These are phyloP conservation scores for Martiniozyma abietophila DNA, from an alignment of 805 yeast genomes.

Conservation along the genomic window DNA sequence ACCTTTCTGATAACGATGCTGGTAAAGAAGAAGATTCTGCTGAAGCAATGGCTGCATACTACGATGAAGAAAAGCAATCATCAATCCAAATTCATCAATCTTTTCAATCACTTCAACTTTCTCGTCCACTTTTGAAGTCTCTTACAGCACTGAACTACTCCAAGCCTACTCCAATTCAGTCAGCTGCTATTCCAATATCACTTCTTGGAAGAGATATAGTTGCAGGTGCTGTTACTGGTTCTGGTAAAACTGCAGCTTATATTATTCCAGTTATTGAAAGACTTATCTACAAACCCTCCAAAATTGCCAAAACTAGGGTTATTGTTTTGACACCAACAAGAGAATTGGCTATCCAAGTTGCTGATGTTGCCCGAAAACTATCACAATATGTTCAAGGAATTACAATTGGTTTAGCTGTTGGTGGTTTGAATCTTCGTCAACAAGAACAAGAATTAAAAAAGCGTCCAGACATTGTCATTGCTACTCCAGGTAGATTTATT, in stretches of 20 bases:
- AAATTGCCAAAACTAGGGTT: constrained; percentile 82
- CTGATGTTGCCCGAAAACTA: constrained; percentile 83
- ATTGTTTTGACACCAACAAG: constrained; percentile 92
- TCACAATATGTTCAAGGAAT: constrained; percentile 68
- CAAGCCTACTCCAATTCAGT: constrained; percentile 91
- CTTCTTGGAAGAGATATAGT: constrained; percentile 91
- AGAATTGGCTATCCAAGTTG: constrained; percentile 94
- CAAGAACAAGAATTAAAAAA: constrained; percentile 91
- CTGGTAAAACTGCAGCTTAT: constrained; percentile 98
- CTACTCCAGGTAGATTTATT: constrained; percentile 97
- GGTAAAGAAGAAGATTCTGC: constrained; percentile 51
- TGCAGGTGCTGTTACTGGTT: constrained; percentile 99
- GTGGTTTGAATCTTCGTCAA: constrained; percentile 91
- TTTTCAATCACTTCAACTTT: constrained; percentile 70
- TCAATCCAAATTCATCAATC: constrained; percentile 42
- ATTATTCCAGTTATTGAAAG: constrained; percentile 94
- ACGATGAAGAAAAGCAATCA: constrained; percentile 44
- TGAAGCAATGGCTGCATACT: constrained; percentile 76
- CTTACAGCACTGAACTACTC: constrained; percentile 70
- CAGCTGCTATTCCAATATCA: constrained; percentile 89
- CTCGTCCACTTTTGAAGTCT: constrained; percentile 87
- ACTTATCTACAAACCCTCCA: constrained; percentile 77
- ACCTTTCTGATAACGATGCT: constrained; percentile 27
- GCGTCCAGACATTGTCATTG: constrained; percentile 93
- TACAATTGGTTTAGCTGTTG: constrained; percentile 92